Percentiles rank a stretch among this genome's conserved stretches.
Conservation (phyloP, 2,329 filamentous ascomycete genomes). For the Elsinoe arachidis region DNA sequence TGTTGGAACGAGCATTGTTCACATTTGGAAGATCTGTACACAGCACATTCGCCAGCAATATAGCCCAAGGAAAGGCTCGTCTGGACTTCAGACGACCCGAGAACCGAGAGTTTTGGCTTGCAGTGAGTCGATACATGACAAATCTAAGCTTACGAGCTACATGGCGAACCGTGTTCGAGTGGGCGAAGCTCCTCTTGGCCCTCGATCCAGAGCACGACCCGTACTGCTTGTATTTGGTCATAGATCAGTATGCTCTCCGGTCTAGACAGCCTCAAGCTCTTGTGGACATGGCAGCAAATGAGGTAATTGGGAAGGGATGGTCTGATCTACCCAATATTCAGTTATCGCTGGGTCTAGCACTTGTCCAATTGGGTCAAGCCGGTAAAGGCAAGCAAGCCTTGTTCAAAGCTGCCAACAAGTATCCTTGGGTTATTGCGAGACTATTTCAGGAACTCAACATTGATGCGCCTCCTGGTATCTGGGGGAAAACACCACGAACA, state of each 20-base stretch:
- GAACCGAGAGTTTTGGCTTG: conserved; percentile 88
- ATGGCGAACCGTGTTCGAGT: conserved; percentile 86
- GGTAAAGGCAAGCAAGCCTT: conserved; percentile 58
- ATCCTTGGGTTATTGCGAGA: conserved; percentile 77
- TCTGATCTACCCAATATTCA: conserved; percentile 58
- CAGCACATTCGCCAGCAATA: conserved; percentile 66
- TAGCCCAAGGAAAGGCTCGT: conserved; percentile 70
- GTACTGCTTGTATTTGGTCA: conserved; percentile 69
- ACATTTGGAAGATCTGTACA: conserved; percentile 84
- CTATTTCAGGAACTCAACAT: conserved; percentile 75
- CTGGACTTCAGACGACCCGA: conserved; percentile 74
- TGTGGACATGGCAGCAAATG: conserved; percentile 55
- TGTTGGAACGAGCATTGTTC: conserved; percentile 85
- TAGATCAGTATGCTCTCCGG: conserved; percentile 78
- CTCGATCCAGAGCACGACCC: conserved; percentile 67
- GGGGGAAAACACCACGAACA: conserved; percentile 65
- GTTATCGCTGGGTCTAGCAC: conserved; percentile 69
- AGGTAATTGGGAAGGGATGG: conserved; percentile 40
- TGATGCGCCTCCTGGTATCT: conserved; percentile 67
- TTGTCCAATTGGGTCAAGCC: conserved; percentile 59
- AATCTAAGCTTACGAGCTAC: conserved; percentile 86
- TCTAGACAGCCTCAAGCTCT: conserved; percentile 70
- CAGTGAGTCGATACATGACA: conserved; percentile 78
- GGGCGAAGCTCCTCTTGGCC: conserved; percentile 75
- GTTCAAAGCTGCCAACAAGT: conserved; percentile 56